Evolutionary conservation across 371 early-diverging fungal genomes (phyloP).

Genomic region (Massospora cicadina): DNA sequence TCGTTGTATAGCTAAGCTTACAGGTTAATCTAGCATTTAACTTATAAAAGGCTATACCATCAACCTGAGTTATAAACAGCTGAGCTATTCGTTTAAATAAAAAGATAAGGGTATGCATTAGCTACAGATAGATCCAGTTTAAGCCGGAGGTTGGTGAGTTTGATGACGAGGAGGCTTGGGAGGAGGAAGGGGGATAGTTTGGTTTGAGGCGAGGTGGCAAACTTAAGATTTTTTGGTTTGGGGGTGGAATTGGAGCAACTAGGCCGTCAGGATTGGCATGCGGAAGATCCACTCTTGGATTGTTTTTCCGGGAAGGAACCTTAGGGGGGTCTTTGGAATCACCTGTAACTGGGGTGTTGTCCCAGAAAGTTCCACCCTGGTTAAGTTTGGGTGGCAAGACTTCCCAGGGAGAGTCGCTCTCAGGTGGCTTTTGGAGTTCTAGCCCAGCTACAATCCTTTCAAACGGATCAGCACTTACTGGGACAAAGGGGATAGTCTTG

Average conservation of each 20-base stretch:
- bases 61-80: no score
- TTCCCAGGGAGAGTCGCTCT: background rate
- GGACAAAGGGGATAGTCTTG: background rate
- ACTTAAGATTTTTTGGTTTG: background rate
- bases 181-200: background rate
- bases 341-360: background rate
- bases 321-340: background rate
- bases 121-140: no score
- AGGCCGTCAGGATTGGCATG: background rate
- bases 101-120: no score
- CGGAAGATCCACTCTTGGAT: background rate
- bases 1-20: no score
- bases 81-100: no score
- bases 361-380: background rate
- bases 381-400: background rate
- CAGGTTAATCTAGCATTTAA: no score
- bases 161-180: background rate
- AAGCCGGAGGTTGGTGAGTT: no score
- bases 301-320: background rate
- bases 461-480: constrained; percentile 2
- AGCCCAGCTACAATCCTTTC: constrained; percentile 5
- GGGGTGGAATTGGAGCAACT: background rate
- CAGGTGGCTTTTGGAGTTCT: background rate
- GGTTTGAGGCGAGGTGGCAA: background rate
- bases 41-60: no score